Evolutionary conservation across 2,329 filamentous ascomycete genomes (phyloP), one percentile per base, ranked within the genome.

Genomic region (Alternaria sp.): DNA sequence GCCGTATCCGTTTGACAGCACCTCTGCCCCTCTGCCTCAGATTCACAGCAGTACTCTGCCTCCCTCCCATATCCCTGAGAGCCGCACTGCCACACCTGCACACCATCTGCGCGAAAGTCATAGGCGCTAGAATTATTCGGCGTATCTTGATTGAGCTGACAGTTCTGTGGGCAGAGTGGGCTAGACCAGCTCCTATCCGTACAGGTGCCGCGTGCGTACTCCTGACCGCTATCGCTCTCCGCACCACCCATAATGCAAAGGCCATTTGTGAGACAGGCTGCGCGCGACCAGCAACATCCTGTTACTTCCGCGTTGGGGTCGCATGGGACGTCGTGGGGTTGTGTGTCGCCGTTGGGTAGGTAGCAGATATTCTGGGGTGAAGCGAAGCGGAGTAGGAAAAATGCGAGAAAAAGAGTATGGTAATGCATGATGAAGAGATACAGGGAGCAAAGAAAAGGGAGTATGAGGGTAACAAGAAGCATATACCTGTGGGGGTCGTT

Each of bases 391-490:
- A 54, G 33, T 21, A 25, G 14, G 15, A 0, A 25, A 25, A 25
- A 2, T 4, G 20, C 2, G 6, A 41, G 14, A n/a, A 18, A 2
- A 5, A 25, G 15, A 41, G 30, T 41, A n/a, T 9, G 15, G 30
- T 25, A 15, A 18, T 2, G 20, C 50, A 54, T 43, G 20, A 4
- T 33, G 30, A 23, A 4, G 8, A 10, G 4, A 9, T 50, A 20
- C 5, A 15, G 10, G 0, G 20, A 5, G 4, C 3, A 15, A 6
- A 3, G 2, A n/a, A 23, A 14, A 3, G 20, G 4, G 5, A 21
- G 26, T 8, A 23, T 0, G 28, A 4, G 5, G 3, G 26, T n/a
- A 51, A 1, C 8, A 21, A 15, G 14, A 10, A 23, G 49, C 49
- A n/a, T 14, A 53, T 51, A 18, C 14, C 2, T 14, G 20, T 5